phyloP scores from a whole-genome alignment of 1,139 yeast species.

The Komagataea norvegica region DNA sequence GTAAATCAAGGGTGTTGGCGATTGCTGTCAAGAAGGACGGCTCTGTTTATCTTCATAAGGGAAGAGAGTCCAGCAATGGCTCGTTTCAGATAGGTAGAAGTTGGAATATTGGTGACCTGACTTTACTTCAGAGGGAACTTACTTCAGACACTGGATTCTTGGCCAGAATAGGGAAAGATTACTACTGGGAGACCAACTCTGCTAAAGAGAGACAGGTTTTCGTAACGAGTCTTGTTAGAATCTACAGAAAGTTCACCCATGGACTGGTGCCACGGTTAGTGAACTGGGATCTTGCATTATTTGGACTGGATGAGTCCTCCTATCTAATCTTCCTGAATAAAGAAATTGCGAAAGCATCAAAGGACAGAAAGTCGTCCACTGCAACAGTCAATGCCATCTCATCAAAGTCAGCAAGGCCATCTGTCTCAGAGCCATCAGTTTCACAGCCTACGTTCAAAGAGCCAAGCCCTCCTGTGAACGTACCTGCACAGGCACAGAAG shows the following conservation, averaged over 20 bases:
- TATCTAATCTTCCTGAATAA: slow-evolving; percentile 26
- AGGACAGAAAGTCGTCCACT: slow-evolving; percentile 1
- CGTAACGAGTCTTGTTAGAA: slow-evolving; percentile 54
- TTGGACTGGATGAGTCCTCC: slow-evolving; percentile 34
- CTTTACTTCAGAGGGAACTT: slow-evolving; percentile 48
- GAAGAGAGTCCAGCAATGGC: slow-evolving; percentile 71
- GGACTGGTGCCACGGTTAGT: slow-evolving; percentile 60
- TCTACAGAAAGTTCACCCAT: slow-evolving; percentile 65
- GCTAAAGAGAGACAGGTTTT: slow-evolving; percentile 65
- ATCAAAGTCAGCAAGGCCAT: slow-evolving; percentile 3
- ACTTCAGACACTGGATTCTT: slow-evolving; percentile 53
- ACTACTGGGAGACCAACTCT: slow-evolving; percentile 80
- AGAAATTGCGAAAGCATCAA: slow-evolving; percentile 10
- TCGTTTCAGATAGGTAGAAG: slow-evolving; percentile 87
- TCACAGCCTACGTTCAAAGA: not conserved
- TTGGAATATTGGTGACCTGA: slow-evolving; percentile 80
- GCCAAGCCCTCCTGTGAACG: not conserved
- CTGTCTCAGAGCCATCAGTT: not conserved
- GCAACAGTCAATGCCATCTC: slow-evolving; percentile 8
- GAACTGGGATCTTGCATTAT: slow-evolving; percentile 39
- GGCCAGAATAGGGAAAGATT: slow-evolving; percentile 65
- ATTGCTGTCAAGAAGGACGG: slow-evolving; percentile 53
- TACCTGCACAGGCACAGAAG: not conserved
- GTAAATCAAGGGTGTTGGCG: slow-evolving; percentile 43
- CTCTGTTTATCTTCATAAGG: slow-evolving; percentile 75